Percentiles rank a stretch among this genome's conserved stretches.
Conservation (phyloP, 2,329 filamentous ascomycete genomes). For the Neofusicoccum umdonicola region DNA sequence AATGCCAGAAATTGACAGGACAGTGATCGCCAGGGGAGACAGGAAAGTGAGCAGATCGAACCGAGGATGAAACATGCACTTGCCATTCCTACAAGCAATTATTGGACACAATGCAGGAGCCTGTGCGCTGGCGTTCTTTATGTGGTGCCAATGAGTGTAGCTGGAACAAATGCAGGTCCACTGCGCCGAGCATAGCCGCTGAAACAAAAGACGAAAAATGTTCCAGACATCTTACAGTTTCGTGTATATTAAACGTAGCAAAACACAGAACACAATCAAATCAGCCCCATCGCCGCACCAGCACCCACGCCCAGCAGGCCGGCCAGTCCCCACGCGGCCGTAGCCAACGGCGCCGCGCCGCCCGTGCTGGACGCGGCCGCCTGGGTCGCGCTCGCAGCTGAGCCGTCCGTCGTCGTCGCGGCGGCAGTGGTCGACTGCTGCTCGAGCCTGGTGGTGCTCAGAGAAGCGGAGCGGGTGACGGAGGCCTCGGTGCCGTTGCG, state of each 20-base stretch:
- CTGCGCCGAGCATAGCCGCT: too few species aligned
- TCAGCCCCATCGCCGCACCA: background rate
- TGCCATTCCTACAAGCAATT: too few species aligned
- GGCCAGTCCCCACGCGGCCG: background rate
- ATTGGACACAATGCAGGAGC: too few species aligned
- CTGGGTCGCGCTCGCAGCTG: background rate
- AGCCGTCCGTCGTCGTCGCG: background rate
- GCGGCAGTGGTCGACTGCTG: background rate
- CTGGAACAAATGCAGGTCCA: too few species aligned
- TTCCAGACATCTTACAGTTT: background rate
- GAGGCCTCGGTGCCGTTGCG: background rate
- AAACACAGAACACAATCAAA: background rate
- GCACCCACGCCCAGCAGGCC: background rate
- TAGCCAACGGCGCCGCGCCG: background rate
- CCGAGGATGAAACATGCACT: too few species aligned
- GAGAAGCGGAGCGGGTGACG: background rate
- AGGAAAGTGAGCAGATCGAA: too few species aligned
- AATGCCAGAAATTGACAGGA: too few species aligned
- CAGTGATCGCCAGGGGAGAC: too few species aligned
- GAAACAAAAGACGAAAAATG: too few species aligned
- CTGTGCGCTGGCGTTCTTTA: too few species aligned
- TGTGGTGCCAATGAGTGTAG: too few species aligned
- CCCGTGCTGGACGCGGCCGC: background rate
- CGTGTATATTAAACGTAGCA: background rate
- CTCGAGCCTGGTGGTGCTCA: background rate